A percentile compares a stretch with the other conserved stretches of the same genome.
phyloP scores from a whole-genome alignment of 176 grass and related monocot species.

The Microstegium vimineum region DNA sequence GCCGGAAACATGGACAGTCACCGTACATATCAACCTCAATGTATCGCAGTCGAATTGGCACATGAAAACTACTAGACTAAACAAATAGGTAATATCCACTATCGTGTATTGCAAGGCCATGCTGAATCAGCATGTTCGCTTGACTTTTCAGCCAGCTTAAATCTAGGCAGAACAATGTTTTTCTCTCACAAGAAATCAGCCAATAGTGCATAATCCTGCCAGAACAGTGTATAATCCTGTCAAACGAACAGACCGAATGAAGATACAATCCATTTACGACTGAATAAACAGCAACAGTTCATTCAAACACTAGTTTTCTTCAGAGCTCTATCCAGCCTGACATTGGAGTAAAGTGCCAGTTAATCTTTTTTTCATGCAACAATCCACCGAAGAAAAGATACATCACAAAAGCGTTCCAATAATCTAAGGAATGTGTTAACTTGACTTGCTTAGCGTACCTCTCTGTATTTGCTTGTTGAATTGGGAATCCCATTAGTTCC shows the following conservation, averaged over 20 bases:
- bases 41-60: not conserved
- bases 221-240: no score
- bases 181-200: no score
- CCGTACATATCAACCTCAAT: not conserved
- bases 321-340: constrained; percentile 56
- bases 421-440: not conserved
- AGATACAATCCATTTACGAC: not conserved
- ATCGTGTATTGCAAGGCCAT: not conserved
- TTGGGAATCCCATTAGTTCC: constrained; percentile 56
- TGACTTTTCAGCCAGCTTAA: no score
- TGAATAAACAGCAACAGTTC: constrained; percentile 9
- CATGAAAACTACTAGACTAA: not conserved
- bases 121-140: no score
- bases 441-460: constrained; percentile 35
- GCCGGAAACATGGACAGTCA: not conserved
- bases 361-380: constrained; percentile 59
- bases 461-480: constrained; percentile 57
- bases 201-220: no score
- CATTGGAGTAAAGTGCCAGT: constrained; percentile 53
- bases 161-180: no score
- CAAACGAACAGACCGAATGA: no score
- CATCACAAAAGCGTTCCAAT: not conserved
- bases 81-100: not conserved
- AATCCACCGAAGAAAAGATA: not conserved
- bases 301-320: constrained; percentile 36